A percentile compares a stretch with the other conserved stretches of the same genome.
Conservation (phyloP, 164 flowering plant genomes). For the Sedum album region DNA sequence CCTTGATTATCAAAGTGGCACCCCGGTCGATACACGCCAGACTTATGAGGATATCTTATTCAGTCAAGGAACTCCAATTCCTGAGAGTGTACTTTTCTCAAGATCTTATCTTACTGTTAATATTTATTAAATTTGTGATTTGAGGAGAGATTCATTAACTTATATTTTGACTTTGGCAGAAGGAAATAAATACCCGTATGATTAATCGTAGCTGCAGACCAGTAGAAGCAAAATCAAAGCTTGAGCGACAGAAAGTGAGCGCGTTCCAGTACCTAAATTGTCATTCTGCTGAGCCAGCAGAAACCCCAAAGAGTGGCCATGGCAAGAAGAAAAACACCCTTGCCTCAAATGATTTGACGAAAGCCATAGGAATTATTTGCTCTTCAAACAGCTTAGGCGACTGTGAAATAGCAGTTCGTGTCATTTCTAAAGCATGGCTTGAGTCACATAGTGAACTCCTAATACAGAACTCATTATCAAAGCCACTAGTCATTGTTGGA, state of each 20-base stretch:
- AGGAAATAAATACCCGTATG: slow-evolving; percentile 7
- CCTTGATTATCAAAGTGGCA: slow-evolving; percentile 15
- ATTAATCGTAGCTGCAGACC: slow-evolving; percentile 21
- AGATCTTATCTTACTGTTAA: background rate
- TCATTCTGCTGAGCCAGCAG: slow-evolving; percentile 22
- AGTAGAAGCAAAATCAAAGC: slow-evolving; percentile 18
- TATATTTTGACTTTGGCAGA: slow-evolving; percentile 22
- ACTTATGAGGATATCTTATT: slow-evolving; percentile 15
- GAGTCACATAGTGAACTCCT: slow-evolving; percentile 31
- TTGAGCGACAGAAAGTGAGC: slow-evolving; percentile 25
- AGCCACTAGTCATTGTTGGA: slow-evolving; percentile 45
- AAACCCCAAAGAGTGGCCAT: slow-evolving; percentile 16
- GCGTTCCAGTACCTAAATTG: slow-evolving; percentile 29
- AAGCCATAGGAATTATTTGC: slow-evolving; percentile 36
- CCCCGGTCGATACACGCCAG: slow-evolving; percentile 14
- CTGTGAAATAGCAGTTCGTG: slow-evolving; percentile 50
- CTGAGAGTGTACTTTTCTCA: slow-evolving; percentile 16
- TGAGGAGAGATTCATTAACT: background rate
- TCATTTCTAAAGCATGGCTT: slow-evolving; percentile 46
- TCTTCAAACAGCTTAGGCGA: slow-evolving; percentile 44
- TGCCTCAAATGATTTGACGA: slow-evolving; percentile 21
- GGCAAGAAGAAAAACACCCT: slow-evolving; percentile 6
- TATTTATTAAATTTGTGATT: background rate
- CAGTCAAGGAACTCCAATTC: slow-evolving; percentile 15
- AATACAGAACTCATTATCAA: slow-evolving; percentile 30